Base-by-base conservation (phyloP, 257 asterid genomes). In the Primulina eburnea region DNA sequence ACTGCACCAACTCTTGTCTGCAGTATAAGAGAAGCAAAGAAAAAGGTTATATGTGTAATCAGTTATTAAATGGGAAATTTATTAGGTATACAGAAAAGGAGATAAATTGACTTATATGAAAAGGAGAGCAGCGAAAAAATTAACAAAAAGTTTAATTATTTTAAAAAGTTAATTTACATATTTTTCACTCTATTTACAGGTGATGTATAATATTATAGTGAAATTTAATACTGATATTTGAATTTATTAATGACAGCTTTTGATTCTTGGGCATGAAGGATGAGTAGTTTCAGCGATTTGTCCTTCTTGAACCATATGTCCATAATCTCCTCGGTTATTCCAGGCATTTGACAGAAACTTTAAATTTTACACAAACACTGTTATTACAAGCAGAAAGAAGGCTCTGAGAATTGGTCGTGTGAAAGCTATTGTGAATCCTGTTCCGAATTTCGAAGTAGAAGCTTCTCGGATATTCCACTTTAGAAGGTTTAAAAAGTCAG, bases 1-100 rank as follows among this genome's bases (percentile, higher is more conserved):
- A 91, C 59, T 67, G 99, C 97, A 65, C 92, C 96, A 24, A 87
- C 96, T 82, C 99, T 86, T 24, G 89, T 80, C 99, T 94, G 96
- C 84, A 84, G 71, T 72, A 21, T 11, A 55, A 68, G 35, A 77
- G 67, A 56, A 35, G 64, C 72, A 20, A 4, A 33, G 17, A 63
- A 53, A 37, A 8, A 30, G 66, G 18, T 60, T 12, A 10, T 17
- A 68, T 6, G 38, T 47, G 64, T 17, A 18, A 38, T 74, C 53
- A 40, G 62, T 60, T 65, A 62, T 38, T 43, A 34, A 35, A 63
- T 34, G 47, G 62, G 26, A 34, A 21, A 61, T 30, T 8, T 60
- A 14, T 24, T 24, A 4, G 53, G 32, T 20, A 67, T 24, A 21
- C 10, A 5, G 58, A 38, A 30, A 40, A 55, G n/a, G 7, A 6